phyloP scores from a whole-genome alignment of 2,329 filamentous ascomycete genomes.

The Golovinomyces cichoracearum region DNA sequence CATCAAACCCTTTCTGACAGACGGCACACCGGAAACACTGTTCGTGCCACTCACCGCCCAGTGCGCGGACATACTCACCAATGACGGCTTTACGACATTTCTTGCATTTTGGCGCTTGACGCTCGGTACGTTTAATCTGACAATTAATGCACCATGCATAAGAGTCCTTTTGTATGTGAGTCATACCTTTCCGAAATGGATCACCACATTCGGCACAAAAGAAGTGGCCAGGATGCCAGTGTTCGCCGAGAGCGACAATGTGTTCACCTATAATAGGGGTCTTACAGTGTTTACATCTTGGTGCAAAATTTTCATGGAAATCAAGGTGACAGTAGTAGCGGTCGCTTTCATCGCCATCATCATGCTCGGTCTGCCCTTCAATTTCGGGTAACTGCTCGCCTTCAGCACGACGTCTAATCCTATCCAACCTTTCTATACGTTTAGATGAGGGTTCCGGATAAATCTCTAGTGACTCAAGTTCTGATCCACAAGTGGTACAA shows the following conservation, averaged over 20 bases:
- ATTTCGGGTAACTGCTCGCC: constrained; percentile 35
- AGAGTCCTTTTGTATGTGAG: constrained; percentile 76
- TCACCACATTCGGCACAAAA: constrained; percentile 98
- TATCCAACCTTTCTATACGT: constrained; percentile 43
- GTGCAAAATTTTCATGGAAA: constrained; percentile 84
- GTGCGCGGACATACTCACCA: constrained; percentile 67
- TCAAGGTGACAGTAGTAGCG: constrained; percentile 97
- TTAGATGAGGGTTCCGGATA: constrained; percentile 64
- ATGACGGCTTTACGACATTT: constrained; percentile 66
- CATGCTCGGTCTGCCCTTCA: constrained; percentile 35
- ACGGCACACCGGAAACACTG: constrained; percentile 61
- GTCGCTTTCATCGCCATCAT: constrained; percentile 46
- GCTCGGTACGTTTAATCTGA: constrained; percentile 73
- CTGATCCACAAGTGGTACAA: constrained; percentile 66
- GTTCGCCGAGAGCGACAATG: constrained; percentile 72
- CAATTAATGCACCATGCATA: constrained; percentile 92
- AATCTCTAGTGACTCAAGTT: constrained; percentile 84
- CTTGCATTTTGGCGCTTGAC: constrained; percentile 65
- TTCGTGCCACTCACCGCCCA: constrained; percentile 84
- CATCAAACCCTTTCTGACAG: constrained; percentile 33
- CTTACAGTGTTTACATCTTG: constrained; percentile 82
- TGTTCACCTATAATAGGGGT: constrained; percentile 93
- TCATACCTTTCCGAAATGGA: constrained; percentile 51
- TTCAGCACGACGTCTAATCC: constrained; percentile 37
- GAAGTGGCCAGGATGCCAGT: constrained; percentile 95